Conservation (phyloP, 1,284 basidiomycete species). For the Termitomyces sp. region DNA sequence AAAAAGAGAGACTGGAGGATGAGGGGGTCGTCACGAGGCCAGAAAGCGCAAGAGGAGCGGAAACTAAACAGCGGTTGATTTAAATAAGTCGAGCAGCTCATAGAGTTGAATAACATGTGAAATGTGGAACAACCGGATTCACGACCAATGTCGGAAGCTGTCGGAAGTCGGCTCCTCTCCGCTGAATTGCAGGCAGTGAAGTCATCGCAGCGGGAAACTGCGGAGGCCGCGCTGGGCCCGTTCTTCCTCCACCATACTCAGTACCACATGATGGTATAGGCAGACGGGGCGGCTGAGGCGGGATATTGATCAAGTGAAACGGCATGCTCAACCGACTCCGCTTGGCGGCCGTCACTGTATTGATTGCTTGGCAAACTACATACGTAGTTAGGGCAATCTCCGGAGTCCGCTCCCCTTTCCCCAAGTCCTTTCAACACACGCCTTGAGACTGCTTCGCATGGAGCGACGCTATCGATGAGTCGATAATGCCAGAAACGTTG, state of each 20-base stretch:
- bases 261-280: too few relatives aligned
- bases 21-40: constrained; percentile 3
- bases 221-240: too few relatives aligned
- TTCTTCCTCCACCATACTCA: too few relatives aligned
- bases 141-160: constrained; percentile 5
- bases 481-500: too few relatives aligned
- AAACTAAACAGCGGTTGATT: constrained; percentile 1
- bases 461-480: too few relatives aligned
- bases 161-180: constrained; percentile 11
- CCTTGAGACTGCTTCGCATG: too few relatives aligned
- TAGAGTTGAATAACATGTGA: constrained; percentile 26
- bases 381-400: too few relatives aligned
- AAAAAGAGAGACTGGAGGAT: constrained; percentile 2
- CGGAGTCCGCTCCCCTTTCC: too few relatives aligned
- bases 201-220: constrained; percentile 20
- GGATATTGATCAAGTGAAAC: constrained; percentile 4
- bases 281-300: too few relatives aligned
- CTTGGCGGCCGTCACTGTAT: neutral
- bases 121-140: constrained; percentile 22
- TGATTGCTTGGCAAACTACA: too few relatives aligned
- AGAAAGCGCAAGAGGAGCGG: constrained; percentile 4
- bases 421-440: too few relatives aligned
- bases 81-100: constrained; percentile 4
- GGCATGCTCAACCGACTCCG: neutral
- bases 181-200: neutral